phyloP scores from a whole-genome alignment of 2,329 filamentous ascomycete genomes.

The Mollisiaceae sp. region DNA sequence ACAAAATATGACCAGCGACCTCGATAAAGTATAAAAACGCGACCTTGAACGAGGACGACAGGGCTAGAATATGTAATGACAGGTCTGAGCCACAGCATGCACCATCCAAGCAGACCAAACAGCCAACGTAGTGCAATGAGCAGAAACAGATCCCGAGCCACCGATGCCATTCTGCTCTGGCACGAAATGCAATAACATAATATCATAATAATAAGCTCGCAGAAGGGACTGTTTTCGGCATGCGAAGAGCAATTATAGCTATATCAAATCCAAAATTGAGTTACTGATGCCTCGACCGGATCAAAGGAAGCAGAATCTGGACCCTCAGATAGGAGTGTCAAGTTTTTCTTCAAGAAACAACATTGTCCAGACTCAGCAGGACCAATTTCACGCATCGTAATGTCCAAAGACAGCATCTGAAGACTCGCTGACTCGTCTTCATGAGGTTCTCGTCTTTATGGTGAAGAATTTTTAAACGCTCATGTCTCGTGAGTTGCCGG shows the following conservation, averaged over 20 bases:
- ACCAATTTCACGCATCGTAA: neutral
- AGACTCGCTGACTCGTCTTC: neutral
- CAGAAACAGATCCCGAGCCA: too few relatives aligned
- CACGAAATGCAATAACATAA: too few relatives aligned
- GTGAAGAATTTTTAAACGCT: constrained; percentile 5
- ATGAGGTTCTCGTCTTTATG: neutral
- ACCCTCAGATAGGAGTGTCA: neutral
- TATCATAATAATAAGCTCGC: neutral
- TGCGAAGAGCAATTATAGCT: neutral
- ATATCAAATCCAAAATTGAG: neutral
- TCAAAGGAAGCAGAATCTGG: neutral
- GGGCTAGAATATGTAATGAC: neutral
- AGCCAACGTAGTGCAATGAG: too few relatives aligned
- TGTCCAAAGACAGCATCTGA: neutral
- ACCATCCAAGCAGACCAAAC: too few relatives aligned
- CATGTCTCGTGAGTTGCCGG: constrained; percentile 11
- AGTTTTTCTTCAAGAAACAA: neutral
- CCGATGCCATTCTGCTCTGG: too few relatives aligned
- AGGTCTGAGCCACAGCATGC: neutral
- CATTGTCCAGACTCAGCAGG: neutral
- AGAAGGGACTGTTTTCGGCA: neutral
- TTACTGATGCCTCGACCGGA: neutral
- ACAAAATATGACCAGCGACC: neutral
- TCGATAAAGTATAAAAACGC: neutral
- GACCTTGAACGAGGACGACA: neutral